phyloP scores from a whole-genome alignment of 352 stramenopile genomes.

The Phytophthora ramorum region DNA sequence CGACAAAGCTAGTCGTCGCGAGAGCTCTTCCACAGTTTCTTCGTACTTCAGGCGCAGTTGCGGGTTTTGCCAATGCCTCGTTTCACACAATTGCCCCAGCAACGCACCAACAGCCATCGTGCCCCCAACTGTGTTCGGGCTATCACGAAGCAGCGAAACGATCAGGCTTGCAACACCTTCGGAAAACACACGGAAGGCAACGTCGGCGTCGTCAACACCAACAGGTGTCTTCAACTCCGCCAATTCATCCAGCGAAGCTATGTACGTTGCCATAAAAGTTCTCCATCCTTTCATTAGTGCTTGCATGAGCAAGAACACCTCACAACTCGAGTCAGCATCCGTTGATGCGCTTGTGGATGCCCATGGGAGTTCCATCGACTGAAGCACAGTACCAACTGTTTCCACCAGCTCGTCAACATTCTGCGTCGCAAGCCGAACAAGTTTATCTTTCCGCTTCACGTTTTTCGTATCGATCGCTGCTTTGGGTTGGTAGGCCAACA shows the following conservation, averaged over 20 bases:
- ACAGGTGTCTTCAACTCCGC: slow-evolving; percentile 52
- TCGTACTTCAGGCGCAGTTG: slow-evolving; percentile 34
- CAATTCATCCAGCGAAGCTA: slow-evolving; percentile 42
- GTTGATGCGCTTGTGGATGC: not conserved
- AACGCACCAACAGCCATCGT: slow-evolving; percentile 47
- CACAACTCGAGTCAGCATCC: slow-evolving; percentile 9
- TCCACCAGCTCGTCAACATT: slow-evolving; percentile 47
- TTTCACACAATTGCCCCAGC: slow-evolving; percentile 44
- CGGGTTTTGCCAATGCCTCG: slow-evolving; percentile 42
- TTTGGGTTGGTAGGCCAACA: slow-evolving; percentile 55
- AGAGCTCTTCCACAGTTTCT: slow-evolving; percentile 33
- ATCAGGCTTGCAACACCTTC: slow-evolving; percentile 35
- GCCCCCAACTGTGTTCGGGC: slow-evolving; percentile 22
- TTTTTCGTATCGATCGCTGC: slow-evolving; percentile 39
- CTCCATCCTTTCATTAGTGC: slow-evolving; percentile 51
- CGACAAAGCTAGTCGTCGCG: slow-evolving; percentile 30
- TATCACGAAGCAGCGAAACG: slow-evolving; percentile 20
- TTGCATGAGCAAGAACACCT: slow-evolving; percentile 41
- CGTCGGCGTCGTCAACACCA: slow-evolving; percentile 43
- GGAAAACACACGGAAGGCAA: slow-evolving; percentile 47
- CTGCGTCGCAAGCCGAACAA: slow-evolving; percentile 57
- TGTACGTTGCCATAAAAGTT: slow-evolving; percentile 54
- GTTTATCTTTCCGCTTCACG: slow-evolving; percentile 59
- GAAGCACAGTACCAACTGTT: slow-evolving; percentile 28
- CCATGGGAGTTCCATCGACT: slow-evolving; percentile 35